Conservation (phyloP, 2,329 filamentous ascomycete species). For the Epichloe hybrida region DNA sequence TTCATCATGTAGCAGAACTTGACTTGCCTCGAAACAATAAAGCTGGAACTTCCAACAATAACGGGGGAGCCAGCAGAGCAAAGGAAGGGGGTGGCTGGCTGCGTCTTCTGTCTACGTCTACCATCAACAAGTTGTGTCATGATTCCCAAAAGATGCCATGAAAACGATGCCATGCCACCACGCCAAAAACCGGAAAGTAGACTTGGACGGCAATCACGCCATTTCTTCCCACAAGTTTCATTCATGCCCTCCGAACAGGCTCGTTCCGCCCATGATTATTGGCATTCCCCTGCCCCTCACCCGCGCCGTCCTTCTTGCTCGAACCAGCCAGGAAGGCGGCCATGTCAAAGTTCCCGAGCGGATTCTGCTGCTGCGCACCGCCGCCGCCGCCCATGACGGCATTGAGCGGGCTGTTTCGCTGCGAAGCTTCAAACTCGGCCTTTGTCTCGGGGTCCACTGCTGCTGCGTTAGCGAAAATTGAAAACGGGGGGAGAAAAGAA, state of each 20-base stretch:
- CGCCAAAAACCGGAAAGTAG: too few relatives aligned
- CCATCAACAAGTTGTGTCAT: too few relatives aligned
- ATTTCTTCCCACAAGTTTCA: slow-evolving; percentile 1
- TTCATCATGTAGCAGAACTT: too few relatives aligned
- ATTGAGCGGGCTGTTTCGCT: slow-evolving; percentile 59
- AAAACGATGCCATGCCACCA: too few relatives aligned
- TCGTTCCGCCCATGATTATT: slow-evolving; percentile 23
- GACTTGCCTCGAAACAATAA: too few relatives aligned
- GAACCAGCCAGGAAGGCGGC: slow-evolving; percentile 49
- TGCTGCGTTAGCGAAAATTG: not conserved
- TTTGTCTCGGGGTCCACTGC: slow-evolving; percentile 93
- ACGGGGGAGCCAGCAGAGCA: too few relatives aligned
- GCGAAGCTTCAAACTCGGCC: slow-evolving; percentile 83
- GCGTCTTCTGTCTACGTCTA: too few relatives aligned
- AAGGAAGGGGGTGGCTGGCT: too few relatives aligned
- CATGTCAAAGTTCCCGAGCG: slow-evolving; percentile 46
- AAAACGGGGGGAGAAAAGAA: too few relatives aligned
- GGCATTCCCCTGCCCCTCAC: slow-evolving; percentile 8
- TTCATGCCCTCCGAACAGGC: slow-evolving; percentile 24
- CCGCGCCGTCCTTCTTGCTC: slow-evolving; percentile 24
- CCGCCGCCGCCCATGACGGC: slow-evolving; percentile 30
- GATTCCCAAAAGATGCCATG: too few relatives aligned
- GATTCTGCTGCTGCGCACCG: slow-evolving; percentile 21
- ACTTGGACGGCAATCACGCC: too few relatives aligned
- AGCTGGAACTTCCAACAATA: too few relatives aligned